Evolutionary conservation across 345 rosid species (phyloP), one percentile per base, ranked within the genome.

Genomic region (Excoecaria cochinchinensis): DNA sequence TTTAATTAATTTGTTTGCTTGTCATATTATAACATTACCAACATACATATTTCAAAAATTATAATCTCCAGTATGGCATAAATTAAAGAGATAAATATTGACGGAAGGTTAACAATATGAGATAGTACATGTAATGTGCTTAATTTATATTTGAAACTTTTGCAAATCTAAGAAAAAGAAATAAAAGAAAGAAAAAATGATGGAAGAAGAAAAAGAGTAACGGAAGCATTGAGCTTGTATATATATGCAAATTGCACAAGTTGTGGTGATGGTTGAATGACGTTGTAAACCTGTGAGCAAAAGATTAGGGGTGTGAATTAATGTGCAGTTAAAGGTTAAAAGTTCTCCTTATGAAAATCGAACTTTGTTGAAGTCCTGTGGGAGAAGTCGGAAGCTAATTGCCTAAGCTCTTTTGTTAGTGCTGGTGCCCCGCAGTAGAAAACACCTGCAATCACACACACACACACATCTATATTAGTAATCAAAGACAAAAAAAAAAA

Each of bases 361-460:
- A 94, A 94, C 87, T 92, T 92, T 38, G 97, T 90, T 79, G 92
- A 81, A 31, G 97, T 90, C 87, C 78, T 92, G 77, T 77, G 92
- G 21, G 97, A 89, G 76, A 94, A 94, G 76, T 89, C 97, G 59
- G 69, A 85, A 38, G 97, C 97, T 55, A 92, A 73, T 69, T 92
- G 87, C 25, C 65, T 86, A 10, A 92, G 78, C 63, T 94, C 97
- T 77, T 90, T 86, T 0, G 86, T 84, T 12, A 80, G 83, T 77
- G 79, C 95, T 0, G 97, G 93, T 69, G 91, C 89, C 77, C 97
- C 98, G 77, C 97, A 94, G 66, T 94, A 92, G 85, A 94, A 94
- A 42, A 94, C 97, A 65, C 98, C 97, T 94, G 92, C 31, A 31
- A 31, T 31, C 31, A 31, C 31, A 31, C 31, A 31, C 31, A 31